Evolutionary conservation across 2,329 filamentous ascomycete species (phyloP).

Genomic region (Rutstroemia sp.): DNA sequence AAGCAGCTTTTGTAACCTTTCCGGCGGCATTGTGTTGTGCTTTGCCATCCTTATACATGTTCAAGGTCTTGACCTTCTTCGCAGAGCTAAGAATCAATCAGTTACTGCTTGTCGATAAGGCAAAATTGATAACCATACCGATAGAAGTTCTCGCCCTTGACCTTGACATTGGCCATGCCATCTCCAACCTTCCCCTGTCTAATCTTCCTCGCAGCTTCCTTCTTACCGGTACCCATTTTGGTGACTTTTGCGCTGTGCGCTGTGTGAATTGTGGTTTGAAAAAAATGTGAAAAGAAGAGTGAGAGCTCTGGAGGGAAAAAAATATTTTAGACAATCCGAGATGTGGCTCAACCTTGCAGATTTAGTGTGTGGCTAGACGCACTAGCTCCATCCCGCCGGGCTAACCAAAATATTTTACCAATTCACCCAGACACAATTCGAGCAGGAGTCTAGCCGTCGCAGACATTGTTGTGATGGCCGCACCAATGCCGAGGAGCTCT

Average conservation of each 20-base stretch:
- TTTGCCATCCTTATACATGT: constrained; percentile 85
- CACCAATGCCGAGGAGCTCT: constrained; percentile 21
- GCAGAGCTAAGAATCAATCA: constrained; percentile 41
- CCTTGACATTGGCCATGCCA: constrained; percentile 85
- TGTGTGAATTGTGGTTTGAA: constrained; percentile 8
- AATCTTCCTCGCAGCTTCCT: constrained; percentile 74
- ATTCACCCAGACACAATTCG: neutral
- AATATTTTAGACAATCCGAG: constrained; percentile 16
- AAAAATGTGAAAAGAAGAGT: constrained; percentile 13
- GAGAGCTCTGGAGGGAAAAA: constrained; percentile 15
- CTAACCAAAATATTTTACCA: constrained; percentile 17
- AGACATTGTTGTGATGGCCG: constrained; percentile 20
- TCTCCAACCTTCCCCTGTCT: constrained; percentile 79
- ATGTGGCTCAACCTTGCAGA: constrained; percentile 15
- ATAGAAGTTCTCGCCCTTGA: constrained; percentile 99
- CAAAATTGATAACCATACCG: constrained; percentile 41
- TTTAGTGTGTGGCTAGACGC: constrained; percentile 14
- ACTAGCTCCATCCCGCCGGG: constrained; percentile 1
- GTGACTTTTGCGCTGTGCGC: constrained; percentile 16
- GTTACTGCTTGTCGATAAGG: neutral
- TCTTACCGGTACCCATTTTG: constrained; percentile 84
- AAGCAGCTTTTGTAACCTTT: constrained; percentile 76
- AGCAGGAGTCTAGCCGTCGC: neutral
- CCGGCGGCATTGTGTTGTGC: constrained; percentile 75
- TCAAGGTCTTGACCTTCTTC: constrained; percentile 83